phyloP scores from a whole-genome alignment of 129 eudicot species.

The Smallanthus sonchifolius region DNA sequence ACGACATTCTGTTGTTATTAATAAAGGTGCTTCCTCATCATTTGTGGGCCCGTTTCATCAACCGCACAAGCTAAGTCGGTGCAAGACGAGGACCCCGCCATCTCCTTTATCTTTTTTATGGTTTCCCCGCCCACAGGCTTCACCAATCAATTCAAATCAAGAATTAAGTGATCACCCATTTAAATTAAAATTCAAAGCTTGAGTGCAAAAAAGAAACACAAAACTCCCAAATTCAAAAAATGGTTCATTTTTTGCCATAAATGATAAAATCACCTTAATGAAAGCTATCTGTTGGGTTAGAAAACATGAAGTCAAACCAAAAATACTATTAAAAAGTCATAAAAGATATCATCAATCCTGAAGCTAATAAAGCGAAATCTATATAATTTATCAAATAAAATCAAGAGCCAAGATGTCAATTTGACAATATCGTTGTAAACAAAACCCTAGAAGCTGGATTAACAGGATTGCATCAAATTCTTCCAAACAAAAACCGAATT shows the following conservation, averaged over 20 bases:
- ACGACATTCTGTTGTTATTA: slow-evolving; percentile 76
- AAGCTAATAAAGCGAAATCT: neutral
- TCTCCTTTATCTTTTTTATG: slow-evolving; percentile 31
- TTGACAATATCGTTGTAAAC: neutral
- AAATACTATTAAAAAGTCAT: neutral
- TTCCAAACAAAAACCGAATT: neutral
- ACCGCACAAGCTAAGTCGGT: slow-evolving; percentile 23
- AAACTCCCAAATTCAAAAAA: neutral
- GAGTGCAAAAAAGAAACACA: neutral
- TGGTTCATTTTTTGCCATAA: neutral
- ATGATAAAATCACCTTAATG: neutral
- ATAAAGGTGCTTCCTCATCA: slow-evolving; percentile 72
- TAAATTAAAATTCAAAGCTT: slow-evolving; percentile 1
- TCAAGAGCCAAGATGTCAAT: neutral
- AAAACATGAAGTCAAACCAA: neutral
- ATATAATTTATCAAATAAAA: neutral
- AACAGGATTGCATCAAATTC: neutral
- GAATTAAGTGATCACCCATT: slow-evolving; percentile 60
- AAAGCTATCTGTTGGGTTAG: neutral
- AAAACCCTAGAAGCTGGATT: neutral
- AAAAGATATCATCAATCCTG: neutral
- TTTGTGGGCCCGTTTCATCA: slow-evolving; percentile 39
- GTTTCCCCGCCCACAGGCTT: slow-evolving; percentile 36
- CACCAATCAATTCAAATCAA: slow-evolving; percentile 49
- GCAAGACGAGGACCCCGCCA: slow-evolving; percentile 47